These are phyloP conservation scores for Eucalyptus lansdowneana DNA, from an alignment of 345 rosid species.

Conservation along the genomic window DNA sequence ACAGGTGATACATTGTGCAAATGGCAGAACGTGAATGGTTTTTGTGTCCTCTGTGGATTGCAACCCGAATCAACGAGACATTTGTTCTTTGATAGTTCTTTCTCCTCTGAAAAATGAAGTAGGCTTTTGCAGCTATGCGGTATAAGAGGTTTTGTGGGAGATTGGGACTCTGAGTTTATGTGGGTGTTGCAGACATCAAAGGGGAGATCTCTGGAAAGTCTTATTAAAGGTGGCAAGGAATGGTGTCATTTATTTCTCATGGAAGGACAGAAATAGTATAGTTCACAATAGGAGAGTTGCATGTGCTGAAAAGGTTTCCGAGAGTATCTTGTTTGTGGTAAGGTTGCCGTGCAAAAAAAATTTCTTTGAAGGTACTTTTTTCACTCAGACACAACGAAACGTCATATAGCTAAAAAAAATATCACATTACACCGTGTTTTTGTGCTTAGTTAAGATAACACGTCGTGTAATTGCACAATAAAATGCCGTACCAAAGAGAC, in stretches of 20 bases:
- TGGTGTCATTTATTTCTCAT: no score
- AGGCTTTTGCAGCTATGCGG: neutral
- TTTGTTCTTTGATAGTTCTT: neutral
- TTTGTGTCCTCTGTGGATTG: neutral
- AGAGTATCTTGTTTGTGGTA: neutral
- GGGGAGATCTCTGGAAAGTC: neutral
- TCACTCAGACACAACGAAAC: no score
- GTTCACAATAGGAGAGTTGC: neutral
- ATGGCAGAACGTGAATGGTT: neutral
- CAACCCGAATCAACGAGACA: neutral
- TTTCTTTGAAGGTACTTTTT: no score
- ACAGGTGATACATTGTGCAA: neutral
- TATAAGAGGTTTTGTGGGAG: neutral
- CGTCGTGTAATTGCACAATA: fast-evolving
- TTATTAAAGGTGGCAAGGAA: neutral
- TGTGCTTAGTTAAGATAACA: neutral
- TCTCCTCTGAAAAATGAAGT: neutral
- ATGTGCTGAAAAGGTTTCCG: neutral
- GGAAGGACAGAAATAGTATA: neutral
- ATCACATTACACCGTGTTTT: no score
- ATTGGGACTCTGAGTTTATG: neutral
- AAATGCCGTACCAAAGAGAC: neutral
- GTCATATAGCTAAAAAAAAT: no score
- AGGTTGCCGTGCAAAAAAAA: neutral
- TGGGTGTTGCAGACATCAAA: neutral